phyloP scores from a whole-genome alignment of 2,329 filamentous ascomycete species.

The Pestalotiopsis fici region DNA sequence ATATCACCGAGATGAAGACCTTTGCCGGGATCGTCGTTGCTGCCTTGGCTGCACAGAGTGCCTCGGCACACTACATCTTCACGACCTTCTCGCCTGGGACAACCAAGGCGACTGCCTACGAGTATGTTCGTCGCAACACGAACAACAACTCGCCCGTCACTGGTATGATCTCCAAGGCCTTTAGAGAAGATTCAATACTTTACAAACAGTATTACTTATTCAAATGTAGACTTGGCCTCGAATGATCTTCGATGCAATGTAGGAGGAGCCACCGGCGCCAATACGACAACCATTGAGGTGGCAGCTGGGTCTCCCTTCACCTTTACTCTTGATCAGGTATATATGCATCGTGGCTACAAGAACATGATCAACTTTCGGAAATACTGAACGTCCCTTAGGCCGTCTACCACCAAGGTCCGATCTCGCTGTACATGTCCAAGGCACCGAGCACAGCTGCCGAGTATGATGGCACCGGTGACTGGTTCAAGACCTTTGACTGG shows the following conservation, averaged over 20 bases:
- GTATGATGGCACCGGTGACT: slow-evolving; percentile 40
- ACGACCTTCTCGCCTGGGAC: slow-evolving; percentile 34
- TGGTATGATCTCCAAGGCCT: too few relatives aligned
- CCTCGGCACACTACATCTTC: slow-evolving; percentile 42
- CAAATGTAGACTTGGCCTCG: slow-evolving; percentile 37
- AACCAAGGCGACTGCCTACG: slow-evolving; percentile 31
- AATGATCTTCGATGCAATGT: slow-evolving; percentile 43
- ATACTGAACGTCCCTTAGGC: too few relatives aligned
- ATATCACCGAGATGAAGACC: slow-evolving; percentile 29
- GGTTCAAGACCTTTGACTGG: slow-evolving; percentile 44
- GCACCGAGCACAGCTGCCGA: slow-evolving; percentile 32
- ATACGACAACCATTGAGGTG: slow-evolving; percentile 33
- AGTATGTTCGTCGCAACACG: slow-evolving; percentile 43
- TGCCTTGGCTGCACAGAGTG: slow-evolving; percentile 31
- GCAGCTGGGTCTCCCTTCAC: slow-evolving; percentile 41
- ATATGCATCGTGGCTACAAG: too few relatives aligned
- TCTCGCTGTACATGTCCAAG: slow-evolving; percentile 41
- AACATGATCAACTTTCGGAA: too few relatives aligned
- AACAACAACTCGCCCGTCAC: slow-evolving; percentile 51
- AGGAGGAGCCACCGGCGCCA: slow-evolving; percentile 32
- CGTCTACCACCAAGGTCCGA: slow-evolving; percentile 42
- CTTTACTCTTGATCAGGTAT: slow-evolving; percentile 31
- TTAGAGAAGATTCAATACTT: too few relatives aligned
- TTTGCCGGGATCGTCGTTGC: slow-evolving; percentile 26
- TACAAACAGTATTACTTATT: too few relatives aligned